Evolutionary conservation across 2,329 filamentous ascomycete genomes (phyloP).

Genomic region (Cytospora mali): DNA sequence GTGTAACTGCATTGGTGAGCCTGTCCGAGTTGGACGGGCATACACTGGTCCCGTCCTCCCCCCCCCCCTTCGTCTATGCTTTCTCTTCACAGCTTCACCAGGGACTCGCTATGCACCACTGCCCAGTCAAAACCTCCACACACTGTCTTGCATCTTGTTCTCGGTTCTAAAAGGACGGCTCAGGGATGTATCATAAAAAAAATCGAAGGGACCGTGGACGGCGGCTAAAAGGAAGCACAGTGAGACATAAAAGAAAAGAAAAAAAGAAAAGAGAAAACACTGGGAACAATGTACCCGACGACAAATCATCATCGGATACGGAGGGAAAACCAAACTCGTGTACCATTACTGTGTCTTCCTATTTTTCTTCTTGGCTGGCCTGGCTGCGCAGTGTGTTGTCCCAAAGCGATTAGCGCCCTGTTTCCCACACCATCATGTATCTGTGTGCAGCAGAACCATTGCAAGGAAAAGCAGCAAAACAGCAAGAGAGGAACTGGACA

Average conservation of each 20-base stretch:
- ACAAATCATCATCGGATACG: neutral
- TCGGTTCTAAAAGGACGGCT: constrained; percentile 28
- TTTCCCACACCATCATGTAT: constrained; percentile 15
- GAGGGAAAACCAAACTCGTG: neutral
- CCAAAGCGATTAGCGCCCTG: constrained; percentile 21
- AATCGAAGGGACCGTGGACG: constrained; percentile 12
- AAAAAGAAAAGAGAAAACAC: neutral
- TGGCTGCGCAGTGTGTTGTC: constrained; percentile 20
- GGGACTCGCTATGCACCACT: constrained; percentile 7
- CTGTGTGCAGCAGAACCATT: neutral
- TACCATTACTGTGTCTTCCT: constrained; percentile 17
- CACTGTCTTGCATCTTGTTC: constrained; percentile 24
- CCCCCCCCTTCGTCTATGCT: neutral
- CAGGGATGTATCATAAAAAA: constrained; percentile 28
- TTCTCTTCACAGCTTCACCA: constrained; percentile 1
- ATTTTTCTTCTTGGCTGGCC: constrained; percentile 1
- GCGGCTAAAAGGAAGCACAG: constrained; percentile 27
- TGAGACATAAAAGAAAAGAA: constrained; percentile 24
- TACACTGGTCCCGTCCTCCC: neutral
- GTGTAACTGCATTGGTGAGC: constrained; percentile 11
- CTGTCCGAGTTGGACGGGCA: constrained; percentile 13
- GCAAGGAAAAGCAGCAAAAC: neutral
- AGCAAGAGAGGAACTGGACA: constrained; percentile 13
- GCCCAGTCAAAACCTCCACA: neutral
- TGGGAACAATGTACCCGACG: neutral